Conservation (phyloP, 495 filamentous ascomycete genomes). For the Penicillium roqueforti region DNA sequence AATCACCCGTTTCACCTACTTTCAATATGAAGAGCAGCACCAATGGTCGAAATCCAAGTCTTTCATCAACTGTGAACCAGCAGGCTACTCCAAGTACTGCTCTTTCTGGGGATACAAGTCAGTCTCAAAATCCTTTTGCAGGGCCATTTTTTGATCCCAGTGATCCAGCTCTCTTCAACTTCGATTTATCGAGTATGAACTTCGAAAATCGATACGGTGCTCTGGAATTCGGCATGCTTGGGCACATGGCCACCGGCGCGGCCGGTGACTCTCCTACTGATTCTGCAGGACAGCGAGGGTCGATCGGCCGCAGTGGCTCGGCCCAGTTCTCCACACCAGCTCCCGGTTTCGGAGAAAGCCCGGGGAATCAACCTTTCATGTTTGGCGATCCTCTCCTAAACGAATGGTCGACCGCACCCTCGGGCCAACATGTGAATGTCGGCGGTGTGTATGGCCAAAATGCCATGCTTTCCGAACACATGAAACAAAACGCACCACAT, state of each 20-base stretch:
- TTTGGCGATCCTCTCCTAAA: conserved; percentile 46
- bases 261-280: conserved; percentile 76
- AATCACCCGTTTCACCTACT: conserved; percentile 65
- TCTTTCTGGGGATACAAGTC: conserved; percentile 30
- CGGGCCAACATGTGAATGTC: conserved; percentile 41
- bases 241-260: conserved; percentile 85
- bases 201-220: conserved; percentile 95
- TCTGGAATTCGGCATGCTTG: conserved; percentile 88
- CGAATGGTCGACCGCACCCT: conserved; percentile 42
- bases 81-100: conserved; percentile 33
- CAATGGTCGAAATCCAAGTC: conserved; percentile 36
- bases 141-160: conserved; percentile 75
- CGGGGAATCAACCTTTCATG: conserved; percentile 45
- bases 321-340: conserved; percentile 43
- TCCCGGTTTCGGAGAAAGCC: conserved; percentile 42
- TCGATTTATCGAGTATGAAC: conserved; percentile 87
- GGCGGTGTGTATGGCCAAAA: conserved; percentile 41
- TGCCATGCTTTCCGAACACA: conserved; percentile 38
- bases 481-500: conserved; percentile 53
- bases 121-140: conserved; percentile 49
- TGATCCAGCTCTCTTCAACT: conserved; percentile 88
- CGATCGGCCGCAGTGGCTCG: conserved; percentile 47
- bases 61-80: conserved; percentile 34
- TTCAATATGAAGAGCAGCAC: conserved; percentile 49
- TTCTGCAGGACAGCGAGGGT: conserved; percentile 45